phyloP scores from a whole-genome alignment of 495 filamentous ascomycete species.

The Trichoderma asperelloides region DNA sequence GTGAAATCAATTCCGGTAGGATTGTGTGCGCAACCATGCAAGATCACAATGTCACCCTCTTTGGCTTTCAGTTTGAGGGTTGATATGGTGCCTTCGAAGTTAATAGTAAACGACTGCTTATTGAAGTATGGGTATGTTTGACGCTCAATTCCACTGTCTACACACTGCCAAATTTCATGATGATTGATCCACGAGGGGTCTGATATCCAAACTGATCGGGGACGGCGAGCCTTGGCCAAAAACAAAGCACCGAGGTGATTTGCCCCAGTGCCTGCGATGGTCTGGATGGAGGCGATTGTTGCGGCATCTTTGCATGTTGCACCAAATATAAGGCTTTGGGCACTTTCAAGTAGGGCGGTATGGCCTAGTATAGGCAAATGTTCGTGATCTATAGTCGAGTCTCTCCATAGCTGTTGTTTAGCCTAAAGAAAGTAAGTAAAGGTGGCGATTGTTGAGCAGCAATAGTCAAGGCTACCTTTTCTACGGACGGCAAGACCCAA shows the following conservation, averaged over 20 bases:
- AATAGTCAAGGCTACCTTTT: neutral
- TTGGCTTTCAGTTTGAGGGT: constrained; percentile 22
- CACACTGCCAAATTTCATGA: constrained; percentile 6
- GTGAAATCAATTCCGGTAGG: constrained; percentile 46
- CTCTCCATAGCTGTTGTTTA: neutral
- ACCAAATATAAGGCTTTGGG: neutral
- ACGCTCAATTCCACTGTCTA: neutral
- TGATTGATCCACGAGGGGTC: constrained; percentile 17
- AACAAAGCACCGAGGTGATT: constrained; percentile 49
- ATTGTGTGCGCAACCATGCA: constrained; percentile 50
- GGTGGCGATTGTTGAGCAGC: neutral
- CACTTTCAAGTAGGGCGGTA: neutral
- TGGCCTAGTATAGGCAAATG: neutral
- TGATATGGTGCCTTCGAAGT: constrained; percentile 13
- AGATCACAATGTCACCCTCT: constrained; percentile 36
- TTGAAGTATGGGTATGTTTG: constrained; percentile 37
- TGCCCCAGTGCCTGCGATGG: constrained; percentile 52
- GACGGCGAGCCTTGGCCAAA: constrained; percentile 39
- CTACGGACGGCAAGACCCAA: neutral
- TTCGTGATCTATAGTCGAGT: neutral
- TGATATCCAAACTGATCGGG: constrained; percentile 9
- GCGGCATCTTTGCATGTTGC: neutral
- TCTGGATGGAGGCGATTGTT: constrained; percentile 34
- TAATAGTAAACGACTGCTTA: constrained; percentile 26
- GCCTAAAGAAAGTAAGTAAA: neutral